A percentile compares a stretch with the other conserved stretches of the same genome.
These are phyloP conservation scores for Anethum foeniculum DNA, from an alignment of 140 eudicot genomes.

Conservation along the genomic window DNA sequence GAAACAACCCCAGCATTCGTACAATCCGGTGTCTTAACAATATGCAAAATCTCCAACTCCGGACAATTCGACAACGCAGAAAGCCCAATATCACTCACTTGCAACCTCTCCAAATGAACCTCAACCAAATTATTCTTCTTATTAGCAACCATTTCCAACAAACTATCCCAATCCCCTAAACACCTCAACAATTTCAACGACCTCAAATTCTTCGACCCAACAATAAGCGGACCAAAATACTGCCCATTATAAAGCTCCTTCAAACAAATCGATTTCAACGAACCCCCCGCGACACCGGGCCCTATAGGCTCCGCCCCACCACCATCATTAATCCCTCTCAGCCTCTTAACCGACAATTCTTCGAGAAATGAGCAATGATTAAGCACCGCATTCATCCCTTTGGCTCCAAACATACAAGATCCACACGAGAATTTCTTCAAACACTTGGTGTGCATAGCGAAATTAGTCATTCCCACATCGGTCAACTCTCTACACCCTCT, in stretches of 20 bases:
- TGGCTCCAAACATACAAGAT: slow-evolving; percentile 59
- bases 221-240: slow-evolving; percentile 51
- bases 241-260: slow-evolving; percentile 85
- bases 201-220: slow-evolving; percentile 52
- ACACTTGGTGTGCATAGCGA: slow-evolving; percentile 37
- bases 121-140: slow-evolving; percentile 35
- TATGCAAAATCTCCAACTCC: slow-evolving; percentile 57
- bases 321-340: slow-evolving; percentile 45
- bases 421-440: slow-evolving; percentile 67
- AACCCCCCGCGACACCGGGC: slow-evolving; percentile 38
- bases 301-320: slow-evolving; percentile 46
- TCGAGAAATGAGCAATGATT: slow-evolving; percentile 40
- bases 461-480: slow-evolving; percentile 50
- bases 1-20: slow-evolving; percentile 51
- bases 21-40: slow-evolving; percentile 75
- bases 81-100: slow-evolving; percentile 64
- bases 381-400: slow-evolving; percentile 69
- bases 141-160: slow-evolving; percentile 35
- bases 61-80: slow-evolving; percentile 51
- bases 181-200: slow-evolving; percentile 58
- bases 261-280: slow-evolving; percentile 42
- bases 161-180: slow-evolving; percentile 72
- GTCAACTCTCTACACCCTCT: slow-evolving; percentile 68
- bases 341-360: slow-evolving; percentile 69
- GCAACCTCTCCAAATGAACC: slow-evolving; percentile 72